These are phyloP conservation scores for Pterula multifida DNA, from an alignment of 1,284 basidiomycete genomes.

Conservation along the genomic window DNA sequence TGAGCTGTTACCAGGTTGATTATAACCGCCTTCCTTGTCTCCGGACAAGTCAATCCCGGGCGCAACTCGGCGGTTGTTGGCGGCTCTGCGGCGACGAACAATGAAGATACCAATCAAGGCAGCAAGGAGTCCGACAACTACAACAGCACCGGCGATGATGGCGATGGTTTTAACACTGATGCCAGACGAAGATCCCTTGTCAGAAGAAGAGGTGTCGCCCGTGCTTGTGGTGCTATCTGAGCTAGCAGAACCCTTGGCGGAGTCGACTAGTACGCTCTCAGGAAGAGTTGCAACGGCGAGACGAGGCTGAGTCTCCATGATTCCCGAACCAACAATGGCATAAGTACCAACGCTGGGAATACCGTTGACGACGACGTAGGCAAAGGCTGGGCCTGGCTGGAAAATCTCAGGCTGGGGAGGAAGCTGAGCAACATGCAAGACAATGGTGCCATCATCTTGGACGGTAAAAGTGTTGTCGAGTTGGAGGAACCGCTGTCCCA, in stretches of 20 bases:
- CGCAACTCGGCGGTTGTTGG: background rate
- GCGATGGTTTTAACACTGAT: background rate
- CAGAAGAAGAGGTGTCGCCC: background rate
- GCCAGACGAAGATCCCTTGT: background rate
- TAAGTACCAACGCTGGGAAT: constrained; percentile 57
- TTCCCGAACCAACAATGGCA: constrained; percentile 57
- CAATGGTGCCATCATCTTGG: constrained; percentile 40
- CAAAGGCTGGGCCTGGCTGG: constrained; percentile 61
- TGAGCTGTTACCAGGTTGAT: background rate
- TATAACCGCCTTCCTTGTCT: background rate
- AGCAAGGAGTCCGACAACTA: background rate
- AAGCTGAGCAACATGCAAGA: constrained; percentile 55
- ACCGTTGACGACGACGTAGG: constrained; percentile 63
- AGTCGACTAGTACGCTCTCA: constrained; percentile 26
- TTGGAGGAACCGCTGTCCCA: constrained; percentile 38
- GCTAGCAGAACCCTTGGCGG: constrained; percentile 26
- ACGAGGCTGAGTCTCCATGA: constrained; percentile 47
- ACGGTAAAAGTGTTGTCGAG: constrained; percentile 45
- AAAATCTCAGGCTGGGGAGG: constrained; percentile 64
- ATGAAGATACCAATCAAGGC: background rate
- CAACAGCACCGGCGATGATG: background rate
- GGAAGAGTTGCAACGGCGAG: constrained; percentile 39
- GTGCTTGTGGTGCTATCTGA: constrained; percentile 3
- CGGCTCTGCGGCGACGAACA: background rate
- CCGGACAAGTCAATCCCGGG: background rate